These are phyloP conservation scores for Ophiostoma populinum DNA, from an alignment of 2,329 filamentous ascomycete species.

Conservation along the genomic window DNA sequence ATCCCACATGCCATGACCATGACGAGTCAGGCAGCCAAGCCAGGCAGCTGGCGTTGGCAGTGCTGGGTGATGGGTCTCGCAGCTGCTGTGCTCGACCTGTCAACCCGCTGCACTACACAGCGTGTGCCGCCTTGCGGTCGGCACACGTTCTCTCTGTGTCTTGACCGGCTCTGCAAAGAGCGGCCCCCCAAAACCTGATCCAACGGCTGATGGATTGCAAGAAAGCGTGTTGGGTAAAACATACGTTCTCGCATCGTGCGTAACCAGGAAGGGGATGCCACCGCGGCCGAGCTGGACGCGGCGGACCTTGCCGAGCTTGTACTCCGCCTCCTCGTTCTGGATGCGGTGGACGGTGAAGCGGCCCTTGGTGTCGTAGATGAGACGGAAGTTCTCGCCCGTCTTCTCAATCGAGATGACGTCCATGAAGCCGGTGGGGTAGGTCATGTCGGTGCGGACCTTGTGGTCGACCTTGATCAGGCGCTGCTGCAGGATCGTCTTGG, in stretches of 20 bases:
- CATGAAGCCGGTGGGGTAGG: constrained; percentile 98
- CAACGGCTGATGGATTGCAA: constrained; percentile 99
- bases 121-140: neutral
- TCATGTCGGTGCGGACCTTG: constrained; percentile 98
- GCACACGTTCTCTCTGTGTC: constrained; percentile 5
- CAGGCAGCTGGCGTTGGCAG: no score
- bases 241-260: constrained; percentile 99
- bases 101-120: no score
- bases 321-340: constrained; percentile 94
- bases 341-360: constrained; percentile 99
- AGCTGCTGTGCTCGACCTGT: no score
- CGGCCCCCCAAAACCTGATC: constrained; percentile 85
- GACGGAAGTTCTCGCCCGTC: constrained; percentile 99
- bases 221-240: constrained; percentile 38
- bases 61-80: no score
- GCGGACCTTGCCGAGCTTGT: constrained; percentile 99
- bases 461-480: constrained; percentile 98
- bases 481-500: constrained; percentile 97
- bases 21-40: neutral
- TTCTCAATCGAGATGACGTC: constrained; percentile 99
- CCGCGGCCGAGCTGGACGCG: constrained; percentile 97
- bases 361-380: constrained; percentile 99
- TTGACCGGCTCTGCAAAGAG: constrained; percentile 5
- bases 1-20: neutral
- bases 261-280: constrained; percentile 99